Evolutionary conservation across 768 basidiomycete genomes (phyloP), one percentile per base, ranked within the genome.

Genomic region (Termitomyces eurrhizus): DNA sequence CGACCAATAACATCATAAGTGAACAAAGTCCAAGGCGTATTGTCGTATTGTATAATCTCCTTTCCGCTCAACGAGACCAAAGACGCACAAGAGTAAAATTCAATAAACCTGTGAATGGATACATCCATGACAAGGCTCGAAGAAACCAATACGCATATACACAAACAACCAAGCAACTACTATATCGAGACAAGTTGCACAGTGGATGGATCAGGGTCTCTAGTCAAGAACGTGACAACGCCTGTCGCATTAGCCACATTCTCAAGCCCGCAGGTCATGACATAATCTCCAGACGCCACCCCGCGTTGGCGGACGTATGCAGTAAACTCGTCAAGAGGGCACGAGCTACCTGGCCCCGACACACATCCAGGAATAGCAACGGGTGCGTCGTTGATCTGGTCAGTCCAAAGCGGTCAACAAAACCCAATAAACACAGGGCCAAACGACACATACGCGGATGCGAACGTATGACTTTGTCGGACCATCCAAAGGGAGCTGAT

Each of bases 301-400:
- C 61, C 72, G 29, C 72, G 72, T 42, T 59, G 62, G 18, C 69
- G 61, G 8, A 79, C 67, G 59, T 74, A 74, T 18, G 44, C 32
- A 5, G 63, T 68, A 54, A 80, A 80, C 14, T 68, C 50, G 4
- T 64, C 61, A 42, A 80, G 62, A 0, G 75, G 72, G 66, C 79
- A 80, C 6, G 72, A 73, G 7, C 67, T 62, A 1, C 76, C 77
- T 0, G 79, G 78, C 2, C 79, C 79, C 4, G 71, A 70, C 0
- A 66, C 59, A 59, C 79, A 80, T 18, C 69, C 71, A 0, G 78
- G 78, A 21, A 80, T 70, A 0, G 75, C 74, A 0, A 79, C 72
- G 6, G 76, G 75, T 7, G 79, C 78, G 44, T 73, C 69, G 64
- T 80, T 72, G 39, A 75, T 70, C 75, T 64, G 33, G n/a, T 29